phyloP scores from a whole-genome alignment of 2,329 filamentous ascomycete genomes.

The Ophiostoma quercus region DNA sequence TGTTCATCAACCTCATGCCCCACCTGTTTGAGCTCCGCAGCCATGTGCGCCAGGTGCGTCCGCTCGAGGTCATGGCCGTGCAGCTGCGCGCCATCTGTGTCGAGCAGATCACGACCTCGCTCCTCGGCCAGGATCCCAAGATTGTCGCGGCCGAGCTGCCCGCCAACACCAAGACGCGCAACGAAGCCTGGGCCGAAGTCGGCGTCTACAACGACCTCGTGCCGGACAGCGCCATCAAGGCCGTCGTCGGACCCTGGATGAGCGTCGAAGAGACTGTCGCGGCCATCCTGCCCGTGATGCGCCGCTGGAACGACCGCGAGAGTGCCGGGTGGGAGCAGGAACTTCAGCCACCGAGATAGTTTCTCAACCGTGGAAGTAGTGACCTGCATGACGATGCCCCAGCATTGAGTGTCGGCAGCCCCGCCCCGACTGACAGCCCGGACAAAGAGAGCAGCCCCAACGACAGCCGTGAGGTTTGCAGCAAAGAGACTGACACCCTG shows the following conservation, averaged over 20 bases:
- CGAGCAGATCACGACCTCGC: conserved; percentile 38
- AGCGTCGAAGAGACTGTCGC: conserved; percentile 42
- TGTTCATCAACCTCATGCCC: conserved; percentile 44
- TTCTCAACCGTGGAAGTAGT: background rate
- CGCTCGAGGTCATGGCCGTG: conserved; percentile 39
- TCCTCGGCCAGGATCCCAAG: conserved; percentile 33
- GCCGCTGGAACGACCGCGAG: conserved; percentile 43
- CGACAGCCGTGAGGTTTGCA: background rate
- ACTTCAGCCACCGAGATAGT: conserved; percentile 24
- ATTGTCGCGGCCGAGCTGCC: conserved; percentile 32
- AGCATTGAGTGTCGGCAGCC: background rate
- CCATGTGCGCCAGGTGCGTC: conserved; percentile 35
- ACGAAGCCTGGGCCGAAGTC: conserved; percentile 34
- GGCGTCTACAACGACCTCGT: conserved; percentile 31
- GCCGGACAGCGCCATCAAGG: conserved; percentile 31
- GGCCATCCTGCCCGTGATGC: conserved; percentile 39
- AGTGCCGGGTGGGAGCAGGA: conserved; percentile 40
- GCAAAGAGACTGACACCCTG: background rate
- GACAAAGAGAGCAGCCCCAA: background rate
- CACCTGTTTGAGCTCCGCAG: conserved; percentile 41
- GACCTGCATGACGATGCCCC: background rate
- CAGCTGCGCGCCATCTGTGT: conserved; percentile 43
- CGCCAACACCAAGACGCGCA: conserved; percentile 29
- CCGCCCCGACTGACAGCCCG: background rate
- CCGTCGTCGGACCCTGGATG: conserved; percentile 40